Percentiles rank a stretch among this genome's conserved stretches.
phyloP scores from a whole-genome alignment of 78 protist species.

The Pigoraptor vietnamica region DNA sequence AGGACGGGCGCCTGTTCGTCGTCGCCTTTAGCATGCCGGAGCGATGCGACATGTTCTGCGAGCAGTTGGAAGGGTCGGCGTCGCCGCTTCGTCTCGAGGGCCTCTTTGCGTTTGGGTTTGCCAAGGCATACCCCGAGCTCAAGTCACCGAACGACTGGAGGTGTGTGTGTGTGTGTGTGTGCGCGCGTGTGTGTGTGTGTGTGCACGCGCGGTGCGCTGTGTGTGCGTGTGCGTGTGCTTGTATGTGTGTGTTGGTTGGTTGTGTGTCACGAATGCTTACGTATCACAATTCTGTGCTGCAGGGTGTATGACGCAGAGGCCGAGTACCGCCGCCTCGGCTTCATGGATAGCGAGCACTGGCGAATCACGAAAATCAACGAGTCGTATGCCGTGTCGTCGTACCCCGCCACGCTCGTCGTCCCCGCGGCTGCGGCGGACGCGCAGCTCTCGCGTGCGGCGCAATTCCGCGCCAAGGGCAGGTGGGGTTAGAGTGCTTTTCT shows the following conservation, averaged over 20 bases:
- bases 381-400: background rate
- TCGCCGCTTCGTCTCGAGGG: background rate
- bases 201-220: background rate
- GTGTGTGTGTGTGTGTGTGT: background rate
- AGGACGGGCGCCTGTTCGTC: background rate
- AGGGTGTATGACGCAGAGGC: background rate
- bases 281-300: too few species aligned
- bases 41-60: background rate
- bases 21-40: background rate
- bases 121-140: background rate
- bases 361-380: background rate
- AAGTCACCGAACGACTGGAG: background rate
- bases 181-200: background rate
- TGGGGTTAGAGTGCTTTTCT: too few species aligned
- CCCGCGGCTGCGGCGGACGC: background rate
- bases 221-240: background rate
- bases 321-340: background rate
- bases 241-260: background rate
- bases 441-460: background rate
- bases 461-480: constrained; percentile 2
- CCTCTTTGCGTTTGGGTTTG: background rate
- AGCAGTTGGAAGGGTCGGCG: background rate
- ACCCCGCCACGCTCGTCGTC: background rate
- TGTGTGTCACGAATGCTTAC: background rate
- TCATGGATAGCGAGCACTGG: background rate